phyloP scores from a whole-genome alignment of 768 basidiomycete genomes.

The Scleroderma citrinum region DNA sequence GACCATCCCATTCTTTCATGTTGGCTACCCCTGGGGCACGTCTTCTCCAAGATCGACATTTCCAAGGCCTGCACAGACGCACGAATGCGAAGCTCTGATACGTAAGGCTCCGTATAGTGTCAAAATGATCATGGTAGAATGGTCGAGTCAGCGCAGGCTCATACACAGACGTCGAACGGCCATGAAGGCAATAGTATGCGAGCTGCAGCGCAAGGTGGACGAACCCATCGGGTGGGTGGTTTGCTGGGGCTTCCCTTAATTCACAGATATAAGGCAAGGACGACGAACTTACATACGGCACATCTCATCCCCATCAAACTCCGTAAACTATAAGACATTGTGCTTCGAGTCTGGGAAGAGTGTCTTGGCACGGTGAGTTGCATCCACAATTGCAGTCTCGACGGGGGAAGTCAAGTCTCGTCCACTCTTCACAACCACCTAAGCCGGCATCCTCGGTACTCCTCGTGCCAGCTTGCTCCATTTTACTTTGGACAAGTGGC shows the following conservation, averaged over 20 bases:
- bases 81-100: conserved; percentile 64
- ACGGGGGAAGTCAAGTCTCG: conserved; percentile 75
- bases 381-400: conserved; percentile 48
- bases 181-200: conserved; percentile 80
- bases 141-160: conserved; percentile 88
- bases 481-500: conserved; percentile 6
- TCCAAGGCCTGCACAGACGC: conserved; percentile 14
- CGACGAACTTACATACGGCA: conserved; percentile 52
- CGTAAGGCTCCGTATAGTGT: conserved; percentile 77
- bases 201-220: conserved; percentile 90
- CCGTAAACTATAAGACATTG: conserved; percentile 74
- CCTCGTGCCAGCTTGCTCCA: neutral
- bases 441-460: conserved; percentile 6
- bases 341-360: conserved; percentile 79
- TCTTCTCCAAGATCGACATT: neutral
- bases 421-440: conserved; percentile 37
- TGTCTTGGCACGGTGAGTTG: conserved; percentile 47
- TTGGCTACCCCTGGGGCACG: neutral
- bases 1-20: neutral
- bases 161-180: conserved; percentile 80
- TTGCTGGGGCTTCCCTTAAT: conserved; percentile 29
- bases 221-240: conserved; percentile 71
- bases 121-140: conserved; percentile 84
- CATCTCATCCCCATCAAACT: conserved; percentile 87
- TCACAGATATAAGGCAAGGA: neutral